Conservation (phyloP, 257 asterid species). For the Solanum appendiculatum region DNA sequence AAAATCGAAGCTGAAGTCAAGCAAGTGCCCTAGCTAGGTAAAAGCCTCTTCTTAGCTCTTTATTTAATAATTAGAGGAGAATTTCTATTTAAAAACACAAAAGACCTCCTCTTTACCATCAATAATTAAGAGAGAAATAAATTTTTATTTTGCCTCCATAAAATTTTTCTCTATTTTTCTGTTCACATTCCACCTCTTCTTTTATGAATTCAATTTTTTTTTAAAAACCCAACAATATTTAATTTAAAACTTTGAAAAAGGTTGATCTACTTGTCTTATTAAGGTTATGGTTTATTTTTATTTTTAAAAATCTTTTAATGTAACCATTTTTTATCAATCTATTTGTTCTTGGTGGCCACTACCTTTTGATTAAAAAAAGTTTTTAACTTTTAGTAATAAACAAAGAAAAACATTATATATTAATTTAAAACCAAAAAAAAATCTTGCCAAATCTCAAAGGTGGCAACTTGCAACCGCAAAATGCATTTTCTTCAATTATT, state of each 20-base stretch:
- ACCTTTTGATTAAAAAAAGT: neutral
- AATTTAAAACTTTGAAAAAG: neutral
- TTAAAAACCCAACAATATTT: neutral
- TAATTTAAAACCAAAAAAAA: constrained; percentile 5
- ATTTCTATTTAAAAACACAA: neutral
- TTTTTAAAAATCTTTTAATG: neutral
- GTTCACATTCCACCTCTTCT: too few relatives aligned
- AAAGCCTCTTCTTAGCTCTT: too few relatives aligned
- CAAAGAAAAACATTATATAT: neutral
- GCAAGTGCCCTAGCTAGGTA: too few relatives aligned
- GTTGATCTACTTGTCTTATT: neutral
- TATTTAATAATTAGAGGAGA: too few relatives aligned
- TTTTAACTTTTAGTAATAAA: neutral
- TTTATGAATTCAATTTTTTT: too few relatives aligned
- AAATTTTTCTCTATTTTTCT: too few relatives aligned
- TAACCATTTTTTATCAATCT: neutral
- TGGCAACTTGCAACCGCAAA: constrained; percentile 55
- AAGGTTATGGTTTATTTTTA: constrained; percentile 5
- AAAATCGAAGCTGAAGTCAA: too few relatives aligned
- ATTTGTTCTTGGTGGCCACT: neutral
- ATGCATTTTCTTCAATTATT: neutral
- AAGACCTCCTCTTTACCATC: rapidly evolving
- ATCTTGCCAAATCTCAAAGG: constrained; percentile 34
- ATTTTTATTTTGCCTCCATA: too few relatives aligned
- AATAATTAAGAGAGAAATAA: too few relatives aligned